Conservation (phyloP, 1,284 basidiomycete species). For the Microbotryum silenes-acaulis region DNA sequence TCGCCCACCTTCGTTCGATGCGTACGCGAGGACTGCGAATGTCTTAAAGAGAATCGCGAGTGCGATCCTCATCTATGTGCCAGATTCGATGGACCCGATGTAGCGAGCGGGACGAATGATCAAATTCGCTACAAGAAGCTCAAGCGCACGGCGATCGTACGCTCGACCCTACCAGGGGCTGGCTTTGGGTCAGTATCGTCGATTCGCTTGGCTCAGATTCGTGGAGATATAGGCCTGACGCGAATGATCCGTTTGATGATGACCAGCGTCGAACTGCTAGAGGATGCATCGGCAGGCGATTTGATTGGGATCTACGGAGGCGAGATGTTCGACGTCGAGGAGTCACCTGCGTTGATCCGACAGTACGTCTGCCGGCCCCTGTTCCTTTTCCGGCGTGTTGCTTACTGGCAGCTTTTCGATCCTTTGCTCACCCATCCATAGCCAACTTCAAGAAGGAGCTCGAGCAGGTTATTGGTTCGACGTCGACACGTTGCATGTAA, state of each 20-base stretch:
- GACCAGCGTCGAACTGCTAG: background rate
- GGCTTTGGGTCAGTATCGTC: conserved; percentile 9
- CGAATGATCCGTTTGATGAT: too few species aligned
- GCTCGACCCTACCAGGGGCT: background rate
- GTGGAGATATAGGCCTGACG: too few species aligned
- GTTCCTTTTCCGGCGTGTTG: too few species aligned
- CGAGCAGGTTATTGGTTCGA: conserved; percentile 9
- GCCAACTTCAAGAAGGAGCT: too few species aligned
- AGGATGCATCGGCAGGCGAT: background rate
- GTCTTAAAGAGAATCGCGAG: background rate
- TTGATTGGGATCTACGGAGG: conserved; percentile 10
- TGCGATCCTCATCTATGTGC: conserved; percentile 10
- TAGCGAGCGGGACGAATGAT: conserved; percentile 1
- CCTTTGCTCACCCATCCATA: too few species aligned
- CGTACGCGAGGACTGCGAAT: background rate
- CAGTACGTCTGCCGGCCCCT: background rate
- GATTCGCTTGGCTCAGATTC: too few species aligned
- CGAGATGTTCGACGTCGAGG: background rate
- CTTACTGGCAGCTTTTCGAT: background rate
- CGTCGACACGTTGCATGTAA: background rate
- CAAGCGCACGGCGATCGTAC: background rate
- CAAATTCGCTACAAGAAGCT: background rate
- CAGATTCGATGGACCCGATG: background rate
- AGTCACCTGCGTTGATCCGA: background rate
- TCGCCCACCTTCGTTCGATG: background rate